These are phyloP conservation scores for Saccharomycopsis hybrid DNA, from an alignment of 1,139 yeast genomes.

Conservation along the genomic window DNA sequence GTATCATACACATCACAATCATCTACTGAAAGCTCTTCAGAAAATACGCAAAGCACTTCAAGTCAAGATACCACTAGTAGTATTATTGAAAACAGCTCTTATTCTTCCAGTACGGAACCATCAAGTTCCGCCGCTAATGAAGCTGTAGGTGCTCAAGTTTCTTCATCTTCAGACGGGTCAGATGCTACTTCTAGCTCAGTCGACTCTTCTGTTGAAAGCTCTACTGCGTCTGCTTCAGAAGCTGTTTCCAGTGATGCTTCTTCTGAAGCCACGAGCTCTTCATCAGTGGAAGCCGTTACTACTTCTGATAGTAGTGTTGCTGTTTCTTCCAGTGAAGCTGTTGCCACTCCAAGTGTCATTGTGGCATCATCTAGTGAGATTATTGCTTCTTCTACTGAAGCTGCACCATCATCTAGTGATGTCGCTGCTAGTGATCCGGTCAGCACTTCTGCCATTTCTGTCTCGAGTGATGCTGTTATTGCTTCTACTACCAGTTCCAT, in stretches of 20 bases:
- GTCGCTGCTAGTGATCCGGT: background rate
- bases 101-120: too few relatives aligned
- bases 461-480: conserved; percentile 21
- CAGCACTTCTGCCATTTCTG: background rate
- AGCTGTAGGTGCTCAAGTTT: too few relatives aligned
- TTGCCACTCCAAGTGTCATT: conserved; percentile 1
- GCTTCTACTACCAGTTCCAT: background rate
- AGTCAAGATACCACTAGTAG: too few relatives aligned
- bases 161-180: too few relatives aligned
- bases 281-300: conserved; percentile 7
- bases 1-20: too few relatives aligned
- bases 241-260: conserved; percentile 7
- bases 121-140: too few relatives aligned
- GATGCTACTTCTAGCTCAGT: background rate
- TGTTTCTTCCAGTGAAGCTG: background rate
- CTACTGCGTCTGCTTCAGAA: conserved; percentile 6
- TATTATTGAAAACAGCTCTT: too few relatives aligned
- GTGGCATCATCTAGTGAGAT: conserved; percentile 4
- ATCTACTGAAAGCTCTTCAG: too few relatives aligned
- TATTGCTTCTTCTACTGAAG: conserved; percentile 7
- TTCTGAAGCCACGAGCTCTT: background rate
- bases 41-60: too few relatives aligned
- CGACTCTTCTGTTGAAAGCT: background rate
- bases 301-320: background rate
- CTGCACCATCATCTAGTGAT: conserved; percentile 3